Percentiles rank a stretch among this genome's conserved stretches.
Evolutionary conservation across 306 rosid genomes (phyloP).

Genomic region (Fagus sylvatica): DNA sequence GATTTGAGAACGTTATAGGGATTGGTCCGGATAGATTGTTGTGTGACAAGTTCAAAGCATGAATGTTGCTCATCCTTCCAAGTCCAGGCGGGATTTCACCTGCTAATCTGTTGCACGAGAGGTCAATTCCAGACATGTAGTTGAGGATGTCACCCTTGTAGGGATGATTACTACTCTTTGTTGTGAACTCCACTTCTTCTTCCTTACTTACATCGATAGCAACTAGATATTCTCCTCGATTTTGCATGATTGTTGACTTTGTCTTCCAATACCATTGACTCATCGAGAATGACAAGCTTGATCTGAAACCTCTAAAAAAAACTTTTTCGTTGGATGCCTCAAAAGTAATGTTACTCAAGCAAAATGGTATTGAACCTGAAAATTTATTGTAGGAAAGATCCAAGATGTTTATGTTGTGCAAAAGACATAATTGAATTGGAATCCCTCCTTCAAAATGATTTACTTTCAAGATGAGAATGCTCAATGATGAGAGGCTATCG

Average conservation of each 20-base stretch:
- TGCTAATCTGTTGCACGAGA: neutral
- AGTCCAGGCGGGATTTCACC: neutral
- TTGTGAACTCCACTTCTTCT: neutral
- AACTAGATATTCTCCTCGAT: too few species aligned
- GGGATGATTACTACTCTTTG: neutral
- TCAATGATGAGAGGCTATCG: too few species aligned
- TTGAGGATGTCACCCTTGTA: neutral
- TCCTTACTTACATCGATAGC: rapidly evolving
- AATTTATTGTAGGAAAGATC: neutral
- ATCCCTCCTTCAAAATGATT: too few species aligned
- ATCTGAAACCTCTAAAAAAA: too few species aligned
- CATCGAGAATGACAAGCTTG: too few species aligned
- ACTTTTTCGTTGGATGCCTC: too few species aligned
- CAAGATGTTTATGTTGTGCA: neutral
- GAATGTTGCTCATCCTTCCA: neutral
- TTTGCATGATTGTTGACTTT: too few species aligned
- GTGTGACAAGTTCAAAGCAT: neutral
- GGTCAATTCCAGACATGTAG: neutral
- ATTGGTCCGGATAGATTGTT: neutral
- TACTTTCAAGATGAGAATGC: too few species aligned
- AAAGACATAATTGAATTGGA: too few species aligned
- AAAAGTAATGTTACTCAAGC: too few species aligned
- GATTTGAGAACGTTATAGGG: neutral
- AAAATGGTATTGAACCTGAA: neutral
- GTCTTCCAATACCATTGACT: too few species aligned